Evolutionary conservation across 2,329 filamentous ascomycete species (phyloP), one percentile per base, ranked within the genome.

Genomic region (Chrysoporthe deuterocubensis): DNA sequence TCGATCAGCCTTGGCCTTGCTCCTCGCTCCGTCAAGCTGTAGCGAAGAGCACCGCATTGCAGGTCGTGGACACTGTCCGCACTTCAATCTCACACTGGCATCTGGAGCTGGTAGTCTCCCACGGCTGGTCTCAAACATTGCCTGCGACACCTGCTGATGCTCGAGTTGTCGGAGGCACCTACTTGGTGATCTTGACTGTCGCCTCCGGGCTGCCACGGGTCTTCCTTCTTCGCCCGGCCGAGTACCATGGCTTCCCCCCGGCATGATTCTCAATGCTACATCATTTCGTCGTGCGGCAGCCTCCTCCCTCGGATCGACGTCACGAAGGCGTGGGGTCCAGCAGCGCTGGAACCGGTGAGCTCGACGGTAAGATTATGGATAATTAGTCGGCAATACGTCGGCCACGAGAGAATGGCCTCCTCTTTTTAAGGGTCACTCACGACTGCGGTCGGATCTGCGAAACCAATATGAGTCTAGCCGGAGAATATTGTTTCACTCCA

Each of bases 351-450:
- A 62, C 63, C 43, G 57, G 58, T 66, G 63, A 68, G 34, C 43
- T 59, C 50, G 21, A 42, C 48, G 32, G 50, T 61, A 66, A 56
- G 58, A 66, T 52, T 63, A 66, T 68, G 63, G 58, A 62, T 44
- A n/a, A 9, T 60, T 14, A 11, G 40, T 60, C 40, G 40, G 44
- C 40, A 40, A 60, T 13, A 44, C n/a, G 16, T 7, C 11, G 37
- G n/a, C 40, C 21, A 32, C 5, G 8, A n/a, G 26, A 48, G 16
- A n/a, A 13, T 58, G 32, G 13, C 21, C 64, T 44, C 11, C 14
- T 37, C 7, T 16, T 34, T 16, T 13, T 16, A 18, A 43, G 52
- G 52, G 42, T n/a, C 26, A 40, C 54, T 44, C 26, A 46, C 37
- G 32, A 32, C 16, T 16, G 9, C 37, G 21, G 4, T 34, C n/a